These are phyloP conservation scores for Globisporangium paddicum DNA, from an alignment of 352 stramenopile genomes.

Conservation along the genomic window DNA sequence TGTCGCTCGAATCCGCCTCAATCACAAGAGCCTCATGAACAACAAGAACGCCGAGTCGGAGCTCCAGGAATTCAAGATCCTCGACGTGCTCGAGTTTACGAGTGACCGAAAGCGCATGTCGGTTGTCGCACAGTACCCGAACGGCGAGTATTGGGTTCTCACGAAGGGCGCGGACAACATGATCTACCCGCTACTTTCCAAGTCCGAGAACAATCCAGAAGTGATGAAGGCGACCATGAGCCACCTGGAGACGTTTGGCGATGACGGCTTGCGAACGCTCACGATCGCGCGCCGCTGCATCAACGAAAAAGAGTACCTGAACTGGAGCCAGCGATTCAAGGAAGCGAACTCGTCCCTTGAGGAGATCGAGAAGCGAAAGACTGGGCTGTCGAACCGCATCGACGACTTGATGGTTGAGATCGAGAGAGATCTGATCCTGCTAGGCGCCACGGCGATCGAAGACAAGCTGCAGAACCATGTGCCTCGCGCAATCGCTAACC, in stretches of 20 bases:
- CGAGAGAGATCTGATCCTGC: slow-evolving; percentile 72
- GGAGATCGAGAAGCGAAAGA: slow-evolving; percentile 80
- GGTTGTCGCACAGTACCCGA: slow-evolving; percentile 64
- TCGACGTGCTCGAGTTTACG: slow-evolving; percentile 97
- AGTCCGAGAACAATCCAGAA: slow-evolving; percentile 49
- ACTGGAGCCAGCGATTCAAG: slow-evolving; percentile 67
- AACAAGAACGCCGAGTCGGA: slow-evolving; percentile 30
- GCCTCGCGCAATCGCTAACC: slow-evolving; percentile 76
- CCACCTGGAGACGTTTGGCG: slow-evolving; percentile 76
- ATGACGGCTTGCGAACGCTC: slow-evolving; percentile 83
- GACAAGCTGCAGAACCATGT: slow-evolving; percentile 92
- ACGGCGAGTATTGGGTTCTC: slow-evolving; percentile 62
- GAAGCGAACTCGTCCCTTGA: slow-evolving; percentile 60
- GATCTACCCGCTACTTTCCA: slow-evolving; percentile 79
- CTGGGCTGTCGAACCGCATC: slow-evolving; percentile 57
- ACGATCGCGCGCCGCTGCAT: slow-evolving; percentile 67
- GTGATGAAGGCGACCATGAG: slow-evolving; percentile 50
- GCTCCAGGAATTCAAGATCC: slow-evolving; percentile 71
- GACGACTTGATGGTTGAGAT: slow-evolving; percentile 73
- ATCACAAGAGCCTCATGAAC: slow-evolving; percentile 33
- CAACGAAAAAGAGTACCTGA: slow-evolving; percentile 44
- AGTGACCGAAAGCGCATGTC: slow-evolving; percentile 84
- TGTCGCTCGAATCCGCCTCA: slow-evolving; percentile 54
- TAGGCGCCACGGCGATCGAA: slow-evolving; percentile 92
- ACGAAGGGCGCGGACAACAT: slow-evolving; percentile 93